These are phyloP conservation scores for Ceratocystis diversiconidia DNA, from an alignment of 2,329 filamentous ascomycete genomes.

Conservation along the genomic window DNA sequence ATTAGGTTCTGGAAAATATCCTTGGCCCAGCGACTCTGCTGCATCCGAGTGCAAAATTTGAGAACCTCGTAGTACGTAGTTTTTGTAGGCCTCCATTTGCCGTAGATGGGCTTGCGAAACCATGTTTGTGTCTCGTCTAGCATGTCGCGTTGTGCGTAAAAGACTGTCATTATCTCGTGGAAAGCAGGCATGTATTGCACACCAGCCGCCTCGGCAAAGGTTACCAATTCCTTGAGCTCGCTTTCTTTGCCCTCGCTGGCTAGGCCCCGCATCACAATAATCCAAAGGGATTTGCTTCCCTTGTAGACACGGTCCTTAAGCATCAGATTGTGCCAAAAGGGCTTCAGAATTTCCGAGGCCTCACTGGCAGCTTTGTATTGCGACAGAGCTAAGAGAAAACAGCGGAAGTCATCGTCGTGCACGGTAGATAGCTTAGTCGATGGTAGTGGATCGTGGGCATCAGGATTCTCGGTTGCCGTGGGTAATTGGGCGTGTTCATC, in stretches of 20 bases:
- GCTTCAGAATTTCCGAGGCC: constrained; percentile 25
- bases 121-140: constrained; percentile 51
- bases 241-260: constrained; percentile 43
- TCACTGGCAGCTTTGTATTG: constrained; percentile 41
- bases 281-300: constrained; percentile 29
- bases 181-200: constrained; percentile 32
- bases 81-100: constrained; percentile 29
- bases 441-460: constrained; percentile 11
- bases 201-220: constrained; percentile 36
- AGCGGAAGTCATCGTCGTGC: constrained; percentile 26
- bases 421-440: constrained; percentile 2
- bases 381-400: constrained; percentile 38
- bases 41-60: constrained; percentile 44
- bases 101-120: constrained; percentile 43
- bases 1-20: constrained; percentile 41
- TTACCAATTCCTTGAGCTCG: constrained; percentile 42
- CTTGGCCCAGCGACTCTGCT: constrained; percentile 48
- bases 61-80: constrained; percentile 41
- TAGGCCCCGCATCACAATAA: constrained; percentile 44
- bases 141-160: constrained; percentile 45
- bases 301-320: constrained; percentile 15
- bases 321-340: constrained; percentile 16
- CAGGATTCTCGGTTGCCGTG: constrained; percentile 18
- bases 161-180: constrained; percentile 43
- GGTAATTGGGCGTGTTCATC: constrained; percentile 19